Percentiles rank a stretch among this genome's conserved stretches.
phyloP scores from a whole-genome alignment of 208 protist genomes.

The Crithidia expoeki region DNA sequence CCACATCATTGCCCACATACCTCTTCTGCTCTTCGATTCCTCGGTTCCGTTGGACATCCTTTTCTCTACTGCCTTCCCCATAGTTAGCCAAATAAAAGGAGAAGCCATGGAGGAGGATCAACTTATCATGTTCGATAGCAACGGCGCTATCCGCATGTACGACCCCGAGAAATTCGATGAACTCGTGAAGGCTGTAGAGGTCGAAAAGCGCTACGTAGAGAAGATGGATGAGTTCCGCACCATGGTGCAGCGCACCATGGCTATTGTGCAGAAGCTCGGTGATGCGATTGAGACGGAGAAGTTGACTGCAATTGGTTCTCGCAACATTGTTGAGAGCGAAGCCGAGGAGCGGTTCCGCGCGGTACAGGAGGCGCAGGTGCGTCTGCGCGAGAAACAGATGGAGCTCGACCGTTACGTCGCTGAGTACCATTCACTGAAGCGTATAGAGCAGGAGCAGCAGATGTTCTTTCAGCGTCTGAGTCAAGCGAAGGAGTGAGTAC shows the following conservation, averaged over 20 bases:
- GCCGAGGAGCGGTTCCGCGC: constrained; percentile 78
- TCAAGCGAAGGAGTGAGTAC: constrained; percentile 63
- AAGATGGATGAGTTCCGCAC: constrained; percentile 89
- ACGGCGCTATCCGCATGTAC: constrained; percentile 90
- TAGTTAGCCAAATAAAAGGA: not conserved
- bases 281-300: constrained; percentile 88
- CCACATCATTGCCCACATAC: not conserved
- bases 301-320: constrained; percentile 82
- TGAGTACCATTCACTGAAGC: constrained; percentile 85
- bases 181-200: constrained; percentile 74
- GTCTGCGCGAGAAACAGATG: constrained; percentile 87
- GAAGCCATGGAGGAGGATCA: constrained; percentile 80
- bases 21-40: constrained; percentile 16
- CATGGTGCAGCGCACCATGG: constrained; percentile 83
- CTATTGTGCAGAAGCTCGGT: constrained; percentile 75
- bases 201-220: constrained; percentile 67
- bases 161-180: constrained; percentile 91
- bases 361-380: constrained; percentile 82
- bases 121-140: constrained; percentile 90
- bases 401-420: constrained; percentile 90
- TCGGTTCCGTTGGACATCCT: constrained; percentile 8
- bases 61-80: not conserved
- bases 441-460: constrained; percentile 86
- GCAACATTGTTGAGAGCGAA: constrained; percentile 91
- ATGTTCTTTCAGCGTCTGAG: constrained; percentile 81